These are phyloP conservation scores for Ambrosia artemisiifolia DNA, from an alignment of 129 eudicot species.

Conservation along the genomic window DNA sequence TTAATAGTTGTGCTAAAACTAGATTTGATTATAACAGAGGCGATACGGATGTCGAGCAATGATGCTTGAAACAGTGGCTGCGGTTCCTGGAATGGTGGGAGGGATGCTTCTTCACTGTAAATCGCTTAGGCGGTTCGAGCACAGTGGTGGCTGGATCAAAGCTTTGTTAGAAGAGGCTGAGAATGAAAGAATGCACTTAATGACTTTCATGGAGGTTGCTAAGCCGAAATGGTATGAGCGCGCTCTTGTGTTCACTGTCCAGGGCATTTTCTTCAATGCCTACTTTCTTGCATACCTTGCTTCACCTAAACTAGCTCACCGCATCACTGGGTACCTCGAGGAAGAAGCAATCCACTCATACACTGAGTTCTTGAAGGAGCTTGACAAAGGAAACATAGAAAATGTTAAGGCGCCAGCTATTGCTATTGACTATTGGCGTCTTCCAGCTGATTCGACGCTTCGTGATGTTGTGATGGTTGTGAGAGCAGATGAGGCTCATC, in stretches of 20 bases:
- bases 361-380: slow-evolving; percentile 91
- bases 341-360: slow-evolving; percentile 98
- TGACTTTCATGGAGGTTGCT: slow-evolving; percentile 98
- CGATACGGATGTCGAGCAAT: slow-evolving; percentile 97
- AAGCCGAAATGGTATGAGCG: slow-evolving; percentile 91
- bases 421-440: slow-evolving; percentile 95
- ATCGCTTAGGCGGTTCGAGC: slow-evolving; percentile 84
- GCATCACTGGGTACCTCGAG: slow-evolving; percentile 86
- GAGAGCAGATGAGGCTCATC: slow-evolving; percentile 98
- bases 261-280: slow-evolving; percentile 91
- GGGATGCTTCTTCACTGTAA: slow-evolving; percentile 95
- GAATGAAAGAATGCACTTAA: slow-evolving; percentile 93
- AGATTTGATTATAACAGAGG: slow-evolving; percentile 40
- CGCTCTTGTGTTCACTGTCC: slow-evolving; percentile 77
- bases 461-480: slow-evolving; percentile 92
- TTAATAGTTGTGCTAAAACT: background rate
- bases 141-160: slow-evolving; percentile 97
- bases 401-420: slow-evolving; percentile 97
- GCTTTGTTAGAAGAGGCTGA: slow-evolving; percentile 90
- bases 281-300: slow-evolving; percentile 65
- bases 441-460: slow-evolving; percentile 67
- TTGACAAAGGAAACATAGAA: slow-evolving; percentile 78
- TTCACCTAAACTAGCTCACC: slow-evolving; percentile 87
- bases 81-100: slow-evolving; percentile 99
- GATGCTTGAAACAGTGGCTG: slow-evolving; percentile 98